Evolutionary conservation across 2,329 filamentous ascomycete species (phyloP).

Genomic region (Cryphonectria parasitica): DNA sequence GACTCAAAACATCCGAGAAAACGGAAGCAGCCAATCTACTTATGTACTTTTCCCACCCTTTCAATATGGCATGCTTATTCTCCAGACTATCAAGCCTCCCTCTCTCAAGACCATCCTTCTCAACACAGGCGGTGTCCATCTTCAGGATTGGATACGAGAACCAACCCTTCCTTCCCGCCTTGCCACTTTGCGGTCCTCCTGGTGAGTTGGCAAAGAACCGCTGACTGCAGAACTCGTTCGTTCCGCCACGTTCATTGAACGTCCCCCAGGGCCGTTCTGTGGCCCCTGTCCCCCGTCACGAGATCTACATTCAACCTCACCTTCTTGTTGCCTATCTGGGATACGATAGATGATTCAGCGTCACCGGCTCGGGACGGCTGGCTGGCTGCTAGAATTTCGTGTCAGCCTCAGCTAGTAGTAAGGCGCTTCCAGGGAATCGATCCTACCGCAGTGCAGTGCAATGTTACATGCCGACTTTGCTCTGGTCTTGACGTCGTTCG

Average conservation of each 20-base stretch:
- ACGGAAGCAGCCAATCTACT: background rate
- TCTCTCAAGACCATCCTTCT: no score
- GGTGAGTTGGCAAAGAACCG: background rate
- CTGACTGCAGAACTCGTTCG: background rate
- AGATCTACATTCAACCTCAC: background rate
- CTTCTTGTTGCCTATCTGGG: background rate
- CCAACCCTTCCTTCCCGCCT: background rate
- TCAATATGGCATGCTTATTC: background rate
- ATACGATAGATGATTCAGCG: constrained; percentile 3
- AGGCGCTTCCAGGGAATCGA: background rate
- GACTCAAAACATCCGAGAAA: background rate
- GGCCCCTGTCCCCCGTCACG: background rate
- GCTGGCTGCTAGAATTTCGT: background rate
- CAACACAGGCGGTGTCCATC: background rate
- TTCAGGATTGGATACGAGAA: constrained; percentile 7
- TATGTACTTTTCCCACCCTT: background rate
- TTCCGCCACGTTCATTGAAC: no score
- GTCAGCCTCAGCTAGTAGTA: background rate
- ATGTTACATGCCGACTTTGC: background rate
- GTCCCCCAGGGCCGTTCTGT: background rate
- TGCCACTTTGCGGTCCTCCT: background rate
- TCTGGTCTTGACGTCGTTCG: background rate
- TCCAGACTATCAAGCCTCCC: background rate
- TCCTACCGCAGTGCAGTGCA: background rate
- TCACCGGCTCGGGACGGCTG: constrained; percentile 1